A percentile compares a stretch with the other conserved stretches of the same genome.
Conservation (phyloP, 2,329 filamentous ascomycete genomes). For the Ophiostoma piceae region DNA sequence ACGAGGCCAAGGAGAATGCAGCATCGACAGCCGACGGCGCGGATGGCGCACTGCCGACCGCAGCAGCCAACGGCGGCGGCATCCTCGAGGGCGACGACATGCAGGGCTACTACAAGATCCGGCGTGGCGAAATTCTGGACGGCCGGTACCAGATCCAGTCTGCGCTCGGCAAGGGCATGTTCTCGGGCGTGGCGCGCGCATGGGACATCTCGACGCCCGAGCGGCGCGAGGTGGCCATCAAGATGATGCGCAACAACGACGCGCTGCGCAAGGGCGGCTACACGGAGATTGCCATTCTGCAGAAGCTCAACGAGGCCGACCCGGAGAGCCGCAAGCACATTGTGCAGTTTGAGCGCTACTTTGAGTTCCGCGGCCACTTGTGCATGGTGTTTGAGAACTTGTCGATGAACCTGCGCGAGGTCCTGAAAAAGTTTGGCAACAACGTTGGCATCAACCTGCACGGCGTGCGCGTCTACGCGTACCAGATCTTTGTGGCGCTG, state of each 20-base stretch:
- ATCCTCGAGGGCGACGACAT: conserved; percentile 90
- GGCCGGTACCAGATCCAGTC: conserved; percentile 85
- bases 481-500: conserved; percentile 88
- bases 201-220: conserved; percentile 64
- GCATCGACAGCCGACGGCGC: conserved; percentile 37
- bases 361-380: conserved; percentile 90
- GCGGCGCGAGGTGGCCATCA: conserved; percentile 81
- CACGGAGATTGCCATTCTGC: conserved; percentile 89
- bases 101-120: conserved; percentile 94
- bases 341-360: conserved; percentile 78
- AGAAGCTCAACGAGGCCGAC: conserved; percentile 80
- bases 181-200: conserved; percentile 90
- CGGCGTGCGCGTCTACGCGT: conserved; percentile 82
- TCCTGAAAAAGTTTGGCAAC: conserved; percentile 91
- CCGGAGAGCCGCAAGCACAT: conserved; percentile 87
- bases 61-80: conserved; percentile 56
- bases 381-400: conserved; percentile 97
- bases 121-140: conserved; percentile 83
- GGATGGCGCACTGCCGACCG: conserved; percentile 39
- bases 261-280: conserved; percentile 84
- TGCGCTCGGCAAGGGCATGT: conserved; percentile 88
- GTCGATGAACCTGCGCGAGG: conserved; percentile 85
- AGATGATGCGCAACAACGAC: conserved; percentile 96
- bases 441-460: conserved; percentile 87
- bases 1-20: conserved; percentile 40